phyloP scores from a whole-genome alignment of 352 stramenopile genomes.

The Globisporangium apiculatum region DNA sequence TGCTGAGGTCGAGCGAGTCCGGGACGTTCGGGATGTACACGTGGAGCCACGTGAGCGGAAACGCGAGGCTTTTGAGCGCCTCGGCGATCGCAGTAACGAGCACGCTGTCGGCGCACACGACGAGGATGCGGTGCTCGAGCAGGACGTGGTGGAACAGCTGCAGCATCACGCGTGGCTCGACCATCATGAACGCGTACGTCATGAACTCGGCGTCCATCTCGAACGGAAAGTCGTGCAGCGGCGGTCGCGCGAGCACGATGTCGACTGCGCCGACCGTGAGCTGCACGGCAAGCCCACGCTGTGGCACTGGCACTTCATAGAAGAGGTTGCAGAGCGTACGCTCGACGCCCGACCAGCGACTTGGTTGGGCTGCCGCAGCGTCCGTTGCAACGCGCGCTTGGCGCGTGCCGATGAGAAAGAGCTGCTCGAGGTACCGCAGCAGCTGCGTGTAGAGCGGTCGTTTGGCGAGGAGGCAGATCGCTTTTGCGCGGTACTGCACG shows the following conservation, averaged over 20 bases:
- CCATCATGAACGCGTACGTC: conserved; percentile 36
- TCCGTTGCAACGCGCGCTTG: conserved; percentile 14
- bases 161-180: conserved; percentile 28
- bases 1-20: conserved; percentile 38
- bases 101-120: conserved; percentile 33
- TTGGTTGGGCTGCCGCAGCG: neutral
- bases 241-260: conserved; percentile 25
- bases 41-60: conserved; percentile 45
- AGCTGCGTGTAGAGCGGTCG: conserved; percentile 37
- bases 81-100: conserved; percentile 39
- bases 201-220: conserved; percentile 44
- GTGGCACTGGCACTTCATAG: conserved; percentile 37
- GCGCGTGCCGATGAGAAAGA: conserved; percentile 33
- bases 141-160: conserved; percentile 37
- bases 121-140: conserved; percentile 40
- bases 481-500: conserved; percentile 23
- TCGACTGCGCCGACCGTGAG: conserved; percentile 23
- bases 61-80: conserved; percentile 33
- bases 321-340: conserved; percentile 41
- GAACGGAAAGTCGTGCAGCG: conserved; percentile 34
- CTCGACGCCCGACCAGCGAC: conserved; percentile 19
- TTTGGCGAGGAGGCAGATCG: conserved; percentile 37
- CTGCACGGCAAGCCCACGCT: conserved; percentile 29
- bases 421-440: conserved; percentile 42
- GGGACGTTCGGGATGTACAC: conserved; percentile 48